Conservation (phyloP, 768 basidiomycete species). For the Leccinum rimulosum region DNA sequence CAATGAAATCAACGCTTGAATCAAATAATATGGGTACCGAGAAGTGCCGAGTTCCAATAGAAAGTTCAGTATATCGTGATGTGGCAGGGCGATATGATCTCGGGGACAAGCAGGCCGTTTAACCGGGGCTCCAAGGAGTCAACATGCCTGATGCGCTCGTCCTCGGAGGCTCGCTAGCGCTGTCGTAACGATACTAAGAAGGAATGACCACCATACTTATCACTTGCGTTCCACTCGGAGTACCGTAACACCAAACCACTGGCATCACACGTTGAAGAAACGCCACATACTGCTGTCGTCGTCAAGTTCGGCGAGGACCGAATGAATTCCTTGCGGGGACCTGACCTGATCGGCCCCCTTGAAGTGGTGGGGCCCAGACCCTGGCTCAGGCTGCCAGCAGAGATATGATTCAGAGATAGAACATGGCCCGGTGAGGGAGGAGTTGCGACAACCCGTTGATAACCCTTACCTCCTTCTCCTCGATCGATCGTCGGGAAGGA, state of each 20-base stretch:
- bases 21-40: not conserved
- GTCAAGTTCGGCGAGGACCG: not conserved
- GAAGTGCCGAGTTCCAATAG: not conserved
- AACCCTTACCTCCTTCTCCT: not conserved
- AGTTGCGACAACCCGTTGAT: not conserved
- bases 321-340: not conserved
- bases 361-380: not conserved
- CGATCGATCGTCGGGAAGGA: constrained; percentile 8
- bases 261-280: not conserved
- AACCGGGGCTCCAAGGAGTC: not conserved
- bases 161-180: not conserved
- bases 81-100: not conserved
- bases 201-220: not conserved
- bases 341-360: not conserved
- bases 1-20: not conserved
- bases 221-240: not conserved
- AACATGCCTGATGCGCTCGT: not conserved
- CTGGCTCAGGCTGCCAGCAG: not conserved
- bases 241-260: not conserved
- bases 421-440: not conserved
- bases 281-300: not conserved
- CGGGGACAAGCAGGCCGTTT: not conserved
- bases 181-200: not conserved
- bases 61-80: not conserved
- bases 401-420: not conserved